Conservation (phyloP, 2,329 filamentous ascomycete species). For the Celoporthe dispersa region DNA sequence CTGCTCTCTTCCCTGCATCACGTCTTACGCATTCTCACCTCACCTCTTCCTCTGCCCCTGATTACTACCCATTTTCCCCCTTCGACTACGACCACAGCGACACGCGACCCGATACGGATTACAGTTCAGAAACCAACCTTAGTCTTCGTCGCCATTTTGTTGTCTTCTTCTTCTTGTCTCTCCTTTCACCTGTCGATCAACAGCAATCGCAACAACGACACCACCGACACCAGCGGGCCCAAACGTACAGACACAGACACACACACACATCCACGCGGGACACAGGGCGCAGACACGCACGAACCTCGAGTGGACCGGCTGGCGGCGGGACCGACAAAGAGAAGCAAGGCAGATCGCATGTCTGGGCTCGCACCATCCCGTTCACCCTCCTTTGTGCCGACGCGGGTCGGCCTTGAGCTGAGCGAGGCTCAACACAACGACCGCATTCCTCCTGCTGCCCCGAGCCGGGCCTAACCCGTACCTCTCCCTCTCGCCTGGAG, state of each 20-base stretch:
- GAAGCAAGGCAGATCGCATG: conserved; percentile 27
- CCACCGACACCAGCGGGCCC: neutral
- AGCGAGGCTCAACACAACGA: conserved; percentile 1
- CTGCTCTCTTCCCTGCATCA: neutral
- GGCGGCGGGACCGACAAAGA: conserved; percentile 29
- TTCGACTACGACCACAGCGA: neutral
- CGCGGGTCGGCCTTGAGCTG: conserved; percentile 15
- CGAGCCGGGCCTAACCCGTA: neutral
- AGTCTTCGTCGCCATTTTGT: neutral
- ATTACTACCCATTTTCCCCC: neutral
- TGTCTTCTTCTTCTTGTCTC: conserved; percentile 10
- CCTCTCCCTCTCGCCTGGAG: neutral
- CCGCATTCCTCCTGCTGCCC: neutral
- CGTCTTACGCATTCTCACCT: neutral
- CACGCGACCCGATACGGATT: neutral
- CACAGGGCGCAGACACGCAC: neutral
- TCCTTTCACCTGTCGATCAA: conserved; percentile 9
- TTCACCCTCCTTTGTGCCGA: conserved; percentile 24
- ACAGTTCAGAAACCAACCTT: neutral
- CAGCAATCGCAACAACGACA: conserved; percentile 5
- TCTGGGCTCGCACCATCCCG: conserved; percentile 27
- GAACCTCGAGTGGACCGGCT: conserved; percentile 28
- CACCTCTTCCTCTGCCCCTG: neutral
- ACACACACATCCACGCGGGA: conserved; percentile 11
- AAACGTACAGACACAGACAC: neutral